Base-by-base conservation (phyloP, 345 rosid species). In the Gossypium bickii region DNA sequence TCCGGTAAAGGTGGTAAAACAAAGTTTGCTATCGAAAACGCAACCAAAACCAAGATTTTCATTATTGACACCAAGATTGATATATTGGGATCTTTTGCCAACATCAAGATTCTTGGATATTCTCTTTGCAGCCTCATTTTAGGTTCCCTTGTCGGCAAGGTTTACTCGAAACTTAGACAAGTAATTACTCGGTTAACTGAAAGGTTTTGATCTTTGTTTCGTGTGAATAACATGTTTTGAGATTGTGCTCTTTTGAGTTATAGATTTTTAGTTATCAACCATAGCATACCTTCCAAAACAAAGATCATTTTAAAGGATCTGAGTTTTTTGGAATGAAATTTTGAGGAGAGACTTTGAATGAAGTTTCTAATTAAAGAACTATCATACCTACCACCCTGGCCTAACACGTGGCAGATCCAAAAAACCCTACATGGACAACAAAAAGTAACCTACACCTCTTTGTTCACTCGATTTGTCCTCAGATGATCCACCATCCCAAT, bases 1-100 rank as follows among this genome's bases (percentile, higher is more conserved):
- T 93, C 93, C 0, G 91, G 94, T 0, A 89, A 91, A 85, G 93
- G 93, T 4, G 97, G 98, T 7, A 91, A 91, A 79, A 89, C 93
- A 7, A 91, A 81, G 83, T 91, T 91, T 80, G 94, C 93, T 0
- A 93, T 91, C 9, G 93, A 93, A 78, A 93, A 93, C 51, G 85
- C 98, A 4, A 91, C 97, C 0, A 93, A 85, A 84, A 90, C 96
- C 0, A 88, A 93, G 86, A 93, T 90, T 38, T 94, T 90, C 71
- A 84, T 90, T 53, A 94, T 94, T 0, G 97, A 90, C 70, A 80
- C 91, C 4, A 90, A 89, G 87, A 88, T 93, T 74, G 97, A 90
- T 78, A 85, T 34, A n/a, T 57, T 93, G 48, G 93, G 94, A 67
- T 86, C 94, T 7, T 93, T 93, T 76, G 86, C 90, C 2, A 93